These are phyloP conservation scores for Pestalotiopsis fici DNA, from an alignment of 2,329 filamentous ascomycete genomes.

Conservation along the genomic window DNA sequence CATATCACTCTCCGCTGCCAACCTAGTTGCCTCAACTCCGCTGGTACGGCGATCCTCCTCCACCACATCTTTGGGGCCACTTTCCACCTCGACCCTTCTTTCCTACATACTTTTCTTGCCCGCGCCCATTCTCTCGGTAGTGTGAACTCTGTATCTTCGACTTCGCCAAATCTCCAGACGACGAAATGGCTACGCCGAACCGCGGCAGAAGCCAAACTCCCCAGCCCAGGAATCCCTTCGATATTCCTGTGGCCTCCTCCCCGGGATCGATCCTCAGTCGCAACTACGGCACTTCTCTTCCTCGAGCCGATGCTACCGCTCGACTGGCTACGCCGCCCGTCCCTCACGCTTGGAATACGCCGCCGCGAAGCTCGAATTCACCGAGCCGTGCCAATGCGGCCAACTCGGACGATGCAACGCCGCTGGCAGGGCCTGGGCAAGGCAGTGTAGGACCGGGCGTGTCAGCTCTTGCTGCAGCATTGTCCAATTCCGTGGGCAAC, in stretches of 20 bases:
- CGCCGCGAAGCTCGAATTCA: slow-evolving; percentile 50
- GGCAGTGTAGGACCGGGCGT: slow-evolving; percentile 76
- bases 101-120: neutral
- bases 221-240: slow-evolving; percentile 32
- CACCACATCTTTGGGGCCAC: neutral
- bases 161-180: slow-evolving; percentile 5
- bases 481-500: slow-evolving; percentile 72
- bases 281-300: slow-evolving; percentile 52
- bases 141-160: neutral
- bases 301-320: slow-evolving; percentile 61
- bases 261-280: slow-evolving; percentile 46
- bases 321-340: slow-evolving; percentile 59
- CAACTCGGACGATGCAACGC: slow-evolving; percentile 51
- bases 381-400: slow-evolving; percentile 42
- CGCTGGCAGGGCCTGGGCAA: slow-evolving; percentile 65
- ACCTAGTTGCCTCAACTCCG: neutral
- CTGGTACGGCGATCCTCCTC: slow-evolving; percentile 10
- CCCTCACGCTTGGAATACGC: slow-evolving; percentile 43
- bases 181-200: slow-evolving; percentile 34
- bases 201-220: slow-evolving; percentile 38
- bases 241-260: slow-evolving; percentile 46
- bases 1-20: neutral
- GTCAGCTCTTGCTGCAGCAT: slow-evolving; percentile 85
- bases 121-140: neutral
- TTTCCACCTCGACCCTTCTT: neutral